Evolutionary conservation across 192 early-diverging fungal species (phyloP), one percentile per base, ranked within the genome.

Genomic region (Pilobolus umbonatus): DNA sequence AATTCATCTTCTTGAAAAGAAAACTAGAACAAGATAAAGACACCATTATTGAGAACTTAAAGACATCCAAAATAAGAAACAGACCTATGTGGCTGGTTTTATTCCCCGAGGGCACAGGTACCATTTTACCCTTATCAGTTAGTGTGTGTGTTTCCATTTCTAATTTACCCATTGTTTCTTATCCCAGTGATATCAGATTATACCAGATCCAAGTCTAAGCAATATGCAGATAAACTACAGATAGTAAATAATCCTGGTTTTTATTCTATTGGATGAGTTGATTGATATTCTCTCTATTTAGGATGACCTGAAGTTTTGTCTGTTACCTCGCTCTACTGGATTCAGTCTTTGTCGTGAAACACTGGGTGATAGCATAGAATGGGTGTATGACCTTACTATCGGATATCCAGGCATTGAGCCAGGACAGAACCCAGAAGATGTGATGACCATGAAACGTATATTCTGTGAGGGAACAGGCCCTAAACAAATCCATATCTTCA

Each of bases 1-100:
- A 95, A 64, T 98, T 95, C 68, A 94, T 98, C 26, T 88, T 96
- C 67, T 71, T 98, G 62, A 88, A 92, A 70, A 89, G 90, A 62
- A 92, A 88, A 55, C 58, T 75, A 42, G 87, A 84, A 82, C 81
- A 76, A 14, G 75, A 88, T 55, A 77, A 82, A 54, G 68, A 69
- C 15, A 79, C 71, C 11, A 81, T 92, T 62, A 55, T 69, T 35
- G 58, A 75, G 3, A 87, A 86, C 44, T 71, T 88, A 61, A 50
- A 59, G 43, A 67, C 65, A 32, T 83, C 81, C 12, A 71, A 85
- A 52, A 63, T 69, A 10, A 71, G 70, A 8, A 71, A 84, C 31
- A 72, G 83, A 24, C 93, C 93, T 15, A 74, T 92, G 38, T 94
- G 91, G 94, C 81, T 98, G 24, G 76, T 96, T 17, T 81, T 98